Base-by-base conservation (phyloP, 1,139 yeast genomes). In the Suhomyces anneliseae region DNA sequence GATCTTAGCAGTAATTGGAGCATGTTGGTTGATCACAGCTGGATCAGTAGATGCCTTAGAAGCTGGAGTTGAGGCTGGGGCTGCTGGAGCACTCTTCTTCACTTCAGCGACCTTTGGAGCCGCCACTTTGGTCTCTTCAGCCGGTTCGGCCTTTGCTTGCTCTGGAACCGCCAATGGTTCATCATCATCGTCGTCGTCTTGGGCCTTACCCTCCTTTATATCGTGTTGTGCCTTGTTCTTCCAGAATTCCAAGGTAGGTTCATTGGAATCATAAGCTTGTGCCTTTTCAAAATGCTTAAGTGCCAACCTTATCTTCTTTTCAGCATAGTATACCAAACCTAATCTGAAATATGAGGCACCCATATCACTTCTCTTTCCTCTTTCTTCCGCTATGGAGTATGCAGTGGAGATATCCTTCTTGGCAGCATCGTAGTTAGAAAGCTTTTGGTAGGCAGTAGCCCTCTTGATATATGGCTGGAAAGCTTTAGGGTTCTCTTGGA, bases 271-370 rank as follows among this genome's bases (percentile, higher is more conserved):
- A 48, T 68, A 74, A 33, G 68, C 69, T 36, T 71, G 64, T 1
- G 92, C 87, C 50, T 70, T 66, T 8, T 63, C 62, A 43, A 89
- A 69, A 50, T 79, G 77, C 35, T 59, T 64, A 33, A 72, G 65
- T 0, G 96, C 85, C 44, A 70, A 65, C 9, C 62, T 64, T 49
- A 66, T 72, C 11, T 77, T 67, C 53, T 80, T 81, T 50, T 76
- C 70, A 39, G 72, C 68, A 57, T 73, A 81, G 50, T 68, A 69
- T 24, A 78, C 66, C 48, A 83, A 65, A 8, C 82, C 88, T 46
- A 84, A 68, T 37, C 88, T 73, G 59, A 83, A 81, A 56, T 85
- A 79, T 27, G 85, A 81, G 31, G 74, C 68, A 0, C 82, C 87
- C 36, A 85, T 70, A n/a, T 76, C 77, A 4, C 69, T 68, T 49